Percentiles rank a stretch among this genome's conserved stretches.
Evolutionary conservation across 1,284 basidiomycete species (phyloP).

Genomic region (Phylloporus sp.): DNA sequence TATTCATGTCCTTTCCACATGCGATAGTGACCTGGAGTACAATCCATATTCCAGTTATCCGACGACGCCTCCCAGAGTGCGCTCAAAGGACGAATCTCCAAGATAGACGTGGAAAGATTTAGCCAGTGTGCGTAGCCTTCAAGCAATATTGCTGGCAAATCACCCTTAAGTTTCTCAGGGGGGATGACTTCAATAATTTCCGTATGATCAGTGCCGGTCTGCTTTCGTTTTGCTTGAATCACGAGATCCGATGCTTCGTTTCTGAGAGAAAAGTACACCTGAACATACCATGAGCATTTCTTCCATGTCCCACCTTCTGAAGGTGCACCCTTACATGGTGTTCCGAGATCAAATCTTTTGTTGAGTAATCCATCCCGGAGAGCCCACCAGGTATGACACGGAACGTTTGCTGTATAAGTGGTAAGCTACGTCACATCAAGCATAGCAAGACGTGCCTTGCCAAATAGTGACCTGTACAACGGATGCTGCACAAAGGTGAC

Average conservation of each 20-base stretch:
- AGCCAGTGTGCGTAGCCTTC: constrained; percentile 49
- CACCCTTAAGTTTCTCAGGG: constrained; percentile 39
- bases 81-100: constrained; percentile 48
- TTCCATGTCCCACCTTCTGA: too few species aligned
- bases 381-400: neutral
- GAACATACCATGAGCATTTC: neutral
- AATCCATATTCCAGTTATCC: constrained; percentile 26
- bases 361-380: constrained; percentile 2
- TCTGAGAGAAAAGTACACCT: constrained; percentile 1
- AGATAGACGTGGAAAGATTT: constrained; percentile 31
- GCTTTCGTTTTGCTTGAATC: constrained; percentile 36
- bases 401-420: neutral
- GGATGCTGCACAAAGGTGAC: constrained; percentile 41
- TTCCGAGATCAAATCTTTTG: neutral
- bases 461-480: constrained; percentile 37
- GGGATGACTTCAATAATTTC: constrained; percentile 48
- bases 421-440: too few species aligned
- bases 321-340: neutral
- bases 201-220: neutral
- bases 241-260: constrained; percentile 28
- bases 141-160: constrained; percentile 48
- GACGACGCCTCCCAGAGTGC: constrained; percentile 29
- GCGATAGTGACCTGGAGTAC: constrained; percentile 8
- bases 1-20: constrained; percentile 21
- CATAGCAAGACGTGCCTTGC: neutral